Evolutionary conservation across 169 alveolate species (phyloP).

Genomic region (Fabrea salina): DNA sequence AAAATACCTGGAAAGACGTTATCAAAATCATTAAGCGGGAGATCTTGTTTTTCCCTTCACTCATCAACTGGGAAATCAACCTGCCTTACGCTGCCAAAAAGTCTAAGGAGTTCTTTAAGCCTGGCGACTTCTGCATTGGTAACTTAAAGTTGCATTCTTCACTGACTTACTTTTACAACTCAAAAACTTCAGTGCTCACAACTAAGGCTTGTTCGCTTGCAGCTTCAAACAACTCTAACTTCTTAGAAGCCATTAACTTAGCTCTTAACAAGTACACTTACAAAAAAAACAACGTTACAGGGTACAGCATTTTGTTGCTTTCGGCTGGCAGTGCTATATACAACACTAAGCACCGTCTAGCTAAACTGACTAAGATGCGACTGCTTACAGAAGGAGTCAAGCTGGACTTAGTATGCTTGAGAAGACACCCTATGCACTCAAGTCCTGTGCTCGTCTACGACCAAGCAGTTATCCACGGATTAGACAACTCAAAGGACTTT

Average conservation of each 20-base stretch:
- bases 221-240: background rate
- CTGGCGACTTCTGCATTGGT: background rate
- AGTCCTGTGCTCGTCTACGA: background rate
- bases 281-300: background rate
- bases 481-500: background rate
- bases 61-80: background rate
- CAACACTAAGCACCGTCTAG: background rate
- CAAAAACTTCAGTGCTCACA: background rate
- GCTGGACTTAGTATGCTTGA: background rate
- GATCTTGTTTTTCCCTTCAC: constrained; percentile 6
- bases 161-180: background rate
- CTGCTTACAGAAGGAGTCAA: background rate
- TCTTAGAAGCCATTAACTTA: constrained; percentile 8
- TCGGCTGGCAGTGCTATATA: constrained; percentile 14
- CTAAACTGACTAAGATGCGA: constrained; percentile 12
- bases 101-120: background rate
- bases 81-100: background rate
- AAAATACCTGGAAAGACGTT: constrained; percentile 7
- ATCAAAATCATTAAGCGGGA: constrained; percentile 15
- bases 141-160: background rate
- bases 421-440: constrained; percentile 6
- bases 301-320: background rate
- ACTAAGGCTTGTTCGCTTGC: background rate
- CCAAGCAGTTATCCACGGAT: background rate
- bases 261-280: background rate